phyloP scores from a whole-genome alignment of 2,329 filamentous ascomycete genomes.

The Bipolaris victoriae region DNA sequence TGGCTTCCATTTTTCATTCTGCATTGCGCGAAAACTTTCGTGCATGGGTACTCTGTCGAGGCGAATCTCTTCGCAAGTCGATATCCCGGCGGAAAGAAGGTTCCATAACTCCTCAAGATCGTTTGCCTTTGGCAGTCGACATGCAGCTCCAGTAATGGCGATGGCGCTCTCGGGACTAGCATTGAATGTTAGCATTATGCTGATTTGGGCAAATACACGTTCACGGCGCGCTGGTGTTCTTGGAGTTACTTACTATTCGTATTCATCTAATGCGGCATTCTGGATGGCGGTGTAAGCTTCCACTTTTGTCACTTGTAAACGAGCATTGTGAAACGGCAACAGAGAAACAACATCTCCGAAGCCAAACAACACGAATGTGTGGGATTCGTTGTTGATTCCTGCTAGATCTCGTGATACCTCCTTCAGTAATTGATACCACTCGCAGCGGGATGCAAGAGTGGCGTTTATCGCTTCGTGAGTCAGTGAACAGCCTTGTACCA shows the following conservation, averaged over 20 bases:
- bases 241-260: constrained; percentile 10
- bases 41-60: constrained; percentile 10
- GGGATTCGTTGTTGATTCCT: constrained; percentile 6
- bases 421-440: constrained; percentile 29
- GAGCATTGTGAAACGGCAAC: constrained; percentile 21
- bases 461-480: constrained; percentile 21
- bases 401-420: constrained; percentile 23
- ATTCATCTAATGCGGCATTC: constrained; percentile 11
- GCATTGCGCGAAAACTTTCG: constrained; percentile 14
- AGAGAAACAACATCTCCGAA: constrained; percentile 30
- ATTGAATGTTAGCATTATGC: constrained; percentile 3
- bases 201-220: neutral
- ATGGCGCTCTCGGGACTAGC: constrained; percentile 14
- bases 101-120: constrained; percentile 23
- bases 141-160: constrained; percentile 18
- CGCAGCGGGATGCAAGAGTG: constrained; percentile 29
- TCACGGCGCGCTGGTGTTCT: neutral
- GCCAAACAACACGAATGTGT: constrained; percentile 28
- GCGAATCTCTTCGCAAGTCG: constrained; percentile 15
- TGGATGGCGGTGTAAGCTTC: constrained; percentile 14
- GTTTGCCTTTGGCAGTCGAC: constrained; percentile 17
- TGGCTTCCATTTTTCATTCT: constrained; percentile 16
- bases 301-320: constrained; percentile 18
- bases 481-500: constrained; percentile 5
- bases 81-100: constrained; percentile 13